phyloP scores from a whole-genome alignment of 331 rosid genomes.

The Quercus phellos region DNA sequence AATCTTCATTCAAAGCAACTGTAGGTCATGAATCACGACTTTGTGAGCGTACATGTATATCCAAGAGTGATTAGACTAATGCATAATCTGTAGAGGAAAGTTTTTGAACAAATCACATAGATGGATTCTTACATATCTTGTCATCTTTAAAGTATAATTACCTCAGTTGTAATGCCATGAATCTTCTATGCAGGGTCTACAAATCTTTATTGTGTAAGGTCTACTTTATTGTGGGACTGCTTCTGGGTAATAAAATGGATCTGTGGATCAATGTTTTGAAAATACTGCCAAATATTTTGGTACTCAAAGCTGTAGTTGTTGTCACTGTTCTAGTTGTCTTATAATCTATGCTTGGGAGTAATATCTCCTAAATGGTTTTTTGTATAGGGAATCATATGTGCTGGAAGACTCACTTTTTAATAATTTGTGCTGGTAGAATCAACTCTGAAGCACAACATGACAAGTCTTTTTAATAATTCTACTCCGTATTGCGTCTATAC shows the following conservation, averaged over 20 bases:
- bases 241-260: neutral
- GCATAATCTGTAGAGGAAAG: neutral
- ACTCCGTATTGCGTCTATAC: neutral
- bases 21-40: neutral
- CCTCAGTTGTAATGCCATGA: neutral
- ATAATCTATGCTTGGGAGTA: neutral
- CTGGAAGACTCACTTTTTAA: neutral
- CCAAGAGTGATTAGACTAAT: neutral
- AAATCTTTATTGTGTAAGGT: neutral
- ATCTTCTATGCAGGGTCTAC: neutral
- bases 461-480: neutral
- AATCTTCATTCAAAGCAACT: slow-evolving; percentile 21
- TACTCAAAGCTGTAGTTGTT: neutral
- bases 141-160: too few relatives aligned
- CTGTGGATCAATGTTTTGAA: neutral
- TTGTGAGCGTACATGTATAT: neutral
- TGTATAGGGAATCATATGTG: neutral
- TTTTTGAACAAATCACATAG: too few relatives aligned
- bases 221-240: neutral
- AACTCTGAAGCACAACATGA: neutral
- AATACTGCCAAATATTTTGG: neutral
- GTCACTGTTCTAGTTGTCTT: neutral
- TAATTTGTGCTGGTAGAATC: neutral
- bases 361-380: neutral
- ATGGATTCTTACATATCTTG: too few relatives aligned